Conservation (phyloP, 805 yeast genomes). For the Priceomyces carsonii region DNA sequence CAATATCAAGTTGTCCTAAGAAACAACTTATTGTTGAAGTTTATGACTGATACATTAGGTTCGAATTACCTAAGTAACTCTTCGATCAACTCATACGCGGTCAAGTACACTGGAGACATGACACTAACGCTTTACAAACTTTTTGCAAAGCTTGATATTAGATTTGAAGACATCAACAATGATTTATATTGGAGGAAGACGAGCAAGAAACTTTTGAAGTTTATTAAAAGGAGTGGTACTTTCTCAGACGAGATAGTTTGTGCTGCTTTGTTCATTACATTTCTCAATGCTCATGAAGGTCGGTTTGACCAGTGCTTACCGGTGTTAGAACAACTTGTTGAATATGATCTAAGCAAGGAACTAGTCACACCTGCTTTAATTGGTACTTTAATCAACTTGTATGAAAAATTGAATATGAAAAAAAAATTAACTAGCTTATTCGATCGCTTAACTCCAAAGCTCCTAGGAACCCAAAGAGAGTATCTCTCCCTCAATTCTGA, state of each 20-base stretch:
- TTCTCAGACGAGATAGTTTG: constrained; percentile 16
- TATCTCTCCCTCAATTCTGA: constrained; percentile 11
- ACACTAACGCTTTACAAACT: constrained; percentile 29
- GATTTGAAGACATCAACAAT: constrained; percentile 24
- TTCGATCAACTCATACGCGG: constrained; percentile 18
- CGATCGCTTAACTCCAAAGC: constrained; percentile 14
- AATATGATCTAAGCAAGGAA: constrained; percentile 20
- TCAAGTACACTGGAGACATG: constrained; percentile 31
- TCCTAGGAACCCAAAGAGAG: constrained; percentile 10
- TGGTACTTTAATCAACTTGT: constrained; percentile 50
- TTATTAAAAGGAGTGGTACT: constrained; percentile 10
- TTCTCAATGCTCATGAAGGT: constrained; percentile 18
- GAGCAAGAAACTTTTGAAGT: constrained; percentile 22
- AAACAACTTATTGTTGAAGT: constrained; percentile 47
- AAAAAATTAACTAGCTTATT: constrained; percentile 27
- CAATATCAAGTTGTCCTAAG: constrained; percentile 44
- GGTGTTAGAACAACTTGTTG: constrained; percentile 34
- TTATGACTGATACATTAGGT: constrained; percentile 38
- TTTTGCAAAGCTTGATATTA: constrained; percentile 28
- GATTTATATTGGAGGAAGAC: constrained; percentile 13
- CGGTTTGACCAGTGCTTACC: constrained; percentile 32
- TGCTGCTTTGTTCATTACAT: constrained; percentile 30
- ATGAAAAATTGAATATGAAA: constrained; percentile 43
- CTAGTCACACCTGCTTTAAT: constrained; percentile 48
- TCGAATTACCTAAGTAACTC: constrained; percentile 23